phyloP scores from a whole-genome alignment of 2,329 filamentous ascomycete genomes.

The Fusarium sarcochroum region DNA sequence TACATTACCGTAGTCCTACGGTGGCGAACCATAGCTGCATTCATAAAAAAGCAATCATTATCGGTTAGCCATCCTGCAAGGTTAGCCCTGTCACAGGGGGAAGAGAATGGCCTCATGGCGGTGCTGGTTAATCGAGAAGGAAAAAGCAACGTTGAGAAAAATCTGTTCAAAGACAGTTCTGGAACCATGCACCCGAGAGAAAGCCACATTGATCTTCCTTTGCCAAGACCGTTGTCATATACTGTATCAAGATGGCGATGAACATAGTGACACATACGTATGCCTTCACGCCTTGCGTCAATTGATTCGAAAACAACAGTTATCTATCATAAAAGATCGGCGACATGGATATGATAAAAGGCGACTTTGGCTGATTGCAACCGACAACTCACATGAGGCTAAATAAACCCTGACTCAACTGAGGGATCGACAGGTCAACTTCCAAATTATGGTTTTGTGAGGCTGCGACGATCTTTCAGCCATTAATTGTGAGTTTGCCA shows the following conservation, averaged over 20 bases:
- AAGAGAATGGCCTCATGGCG: no score
- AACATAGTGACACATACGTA: not conserved
- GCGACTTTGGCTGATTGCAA: not conserved
- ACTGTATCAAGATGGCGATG: no score
- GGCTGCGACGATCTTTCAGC: slow-evolving; percentile 8
- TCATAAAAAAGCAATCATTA: no score
- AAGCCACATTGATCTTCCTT: not conserved
- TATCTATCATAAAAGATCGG: slow-evolving; percentile 20
- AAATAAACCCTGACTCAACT: not conserved
- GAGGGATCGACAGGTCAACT: slow-evolving; percentile 14
- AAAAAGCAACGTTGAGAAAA: slow-evolving; percentile 34
- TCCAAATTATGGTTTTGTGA: slow-evolving; percentile 3
- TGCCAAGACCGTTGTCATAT: not conserved
- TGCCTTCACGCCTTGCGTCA: not conserved
- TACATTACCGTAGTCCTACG: no score
- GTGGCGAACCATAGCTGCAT: no score
- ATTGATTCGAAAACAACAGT: slow-evolving; percentile 4
- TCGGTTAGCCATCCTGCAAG: no score
- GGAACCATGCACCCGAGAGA: no score
- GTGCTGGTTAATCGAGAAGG: slow-evolving; percentile 3
- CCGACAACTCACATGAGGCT: slow-evolving; percentile 26
- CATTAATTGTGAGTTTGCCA: not conserved
- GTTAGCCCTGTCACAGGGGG: no score
- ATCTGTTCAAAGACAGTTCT: not conserved
- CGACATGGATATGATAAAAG: slow-evolving; percentile 27